Conservation (phyloP, 495 filamentous ascomycete genomes). For the Penicillium daleae region DNA sequence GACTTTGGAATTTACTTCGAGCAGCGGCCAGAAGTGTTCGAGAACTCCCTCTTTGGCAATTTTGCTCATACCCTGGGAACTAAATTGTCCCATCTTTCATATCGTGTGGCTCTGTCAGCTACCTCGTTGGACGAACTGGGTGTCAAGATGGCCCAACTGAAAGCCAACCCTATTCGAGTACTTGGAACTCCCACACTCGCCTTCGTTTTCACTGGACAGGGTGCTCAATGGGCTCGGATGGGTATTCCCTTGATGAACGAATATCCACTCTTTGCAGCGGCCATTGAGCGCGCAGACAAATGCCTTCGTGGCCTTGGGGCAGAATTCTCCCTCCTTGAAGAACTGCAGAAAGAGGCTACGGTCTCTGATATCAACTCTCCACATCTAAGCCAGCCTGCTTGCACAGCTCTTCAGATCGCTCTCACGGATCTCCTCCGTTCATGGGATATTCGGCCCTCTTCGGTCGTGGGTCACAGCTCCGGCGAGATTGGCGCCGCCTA, state of each 20-base stretch:
- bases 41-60: slow-evolving; percentile 33
- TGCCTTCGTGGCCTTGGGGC: slow-evolving; percentile 15
- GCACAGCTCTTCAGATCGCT: slow-evolving; percentile 41
- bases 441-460: slow-evolving; percentile 47
- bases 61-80: slow-evolving; percentile 36
- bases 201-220: slow-evolving; percentile 37
- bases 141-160: slow-evolving; percentile 31
- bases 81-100: slow-evolving; percentile 33
- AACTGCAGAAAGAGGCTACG: slow-evolving; percentile 15
- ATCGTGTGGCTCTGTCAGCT: slow-evolving; percentile 31
- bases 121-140: slow-evolving; percentile 11
- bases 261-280: slow-evolving; percentile 17
- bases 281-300: slow-evolving; percentile 18
- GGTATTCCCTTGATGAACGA: slow-evolving; percentile 20
- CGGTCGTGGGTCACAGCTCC: slow-evolving; percentile 46
- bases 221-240: slow-evolving; percentile 38
- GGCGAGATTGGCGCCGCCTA: slow-evolving; percentile 52
- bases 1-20: slow-evolving; percentile 39
- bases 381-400: slow-evolving; percentile 50
- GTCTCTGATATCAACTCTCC: slow-evolving; percentile 35
- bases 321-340: slow-evolving; percentile 13
- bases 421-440: slow-evolving; percentile 45
- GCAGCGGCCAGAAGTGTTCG: slow-evolving; percentile 37
- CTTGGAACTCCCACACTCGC: slow-evolving; percentile 19
- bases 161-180: slow-evolving; percentile 25